These are phyloP conservation scores for Agrocybe chaxingu DNA, from an alignment of 768 basidiomycete genomes.

Conservation along the genomic window DNA sequence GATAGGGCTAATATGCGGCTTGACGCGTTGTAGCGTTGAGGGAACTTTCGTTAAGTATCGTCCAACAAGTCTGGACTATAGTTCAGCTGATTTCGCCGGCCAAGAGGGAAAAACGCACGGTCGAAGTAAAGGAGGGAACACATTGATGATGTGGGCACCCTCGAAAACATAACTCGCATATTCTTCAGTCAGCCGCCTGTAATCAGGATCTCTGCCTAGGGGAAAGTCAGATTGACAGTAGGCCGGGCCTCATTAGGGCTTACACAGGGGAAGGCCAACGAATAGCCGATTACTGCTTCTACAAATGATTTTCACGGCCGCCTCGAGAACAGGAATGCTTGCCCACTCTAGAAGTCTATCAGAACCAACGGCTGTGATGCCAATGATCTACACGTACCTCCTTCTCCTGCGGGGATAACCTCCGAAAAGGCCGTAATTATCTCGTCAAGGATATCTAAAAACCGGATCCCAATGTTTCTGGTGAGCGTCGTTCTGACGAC, in stretches of 20 bases:
- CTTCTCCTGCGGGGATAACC: slow-evolving; percentile 22
- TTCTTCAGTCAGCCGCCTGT: slow-evolving; percentile 18
- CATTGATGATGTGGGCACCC: slow-evolving; percentile 17
- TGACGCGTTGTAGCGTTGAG: slow-evolving; percentile 18
- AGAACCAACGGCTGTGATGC: neutral
- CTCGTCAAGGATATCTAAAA: slow-evolving; percentile 37
- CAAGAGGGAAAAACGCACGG: slow-evolving; percentile 12
- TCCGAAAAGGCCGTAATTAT: slow-evolving; percentile 38
- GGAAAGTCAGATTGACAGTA: neutral
- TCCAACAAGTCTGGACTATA: slow-evolving; percentile 17
- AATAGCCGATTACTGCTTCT: slow-evolving; percentile 41
- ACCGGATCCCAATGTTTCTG: slow-evolving; percentile 12
- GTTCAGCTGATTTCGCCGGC: neutral
- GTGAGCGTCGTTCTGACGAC: slow-evolving; percentile 14
- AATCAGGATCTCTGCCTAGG: slow-evolving; percentile 21
- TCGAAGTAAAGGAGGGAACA: slow-evolving; percentile 17
- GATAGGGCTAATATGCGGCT: slow-evolving; percentile 24
- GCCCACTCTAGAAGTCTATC: slow-evolving; percentile 32
- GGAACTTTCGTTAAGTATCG: slow-evolving; percentile 20
- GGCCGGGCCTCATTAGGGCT: slow-evolving; percentile 1
- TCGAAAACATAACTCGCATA: slow-evolving; percentile 17
- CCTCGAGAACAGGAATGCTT: slow-evolving; percentile 20
- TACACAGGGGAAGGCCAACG: slow-evolving; percentile 45
- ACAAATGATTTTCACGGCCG: slow-evolving; percentile 31
- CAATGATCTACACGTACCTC: slow-evolving; percentile 4